Base-by-base conservation (phyloP, 202 grass and related monocot species). In the Saccharum hybrid region DNA sequence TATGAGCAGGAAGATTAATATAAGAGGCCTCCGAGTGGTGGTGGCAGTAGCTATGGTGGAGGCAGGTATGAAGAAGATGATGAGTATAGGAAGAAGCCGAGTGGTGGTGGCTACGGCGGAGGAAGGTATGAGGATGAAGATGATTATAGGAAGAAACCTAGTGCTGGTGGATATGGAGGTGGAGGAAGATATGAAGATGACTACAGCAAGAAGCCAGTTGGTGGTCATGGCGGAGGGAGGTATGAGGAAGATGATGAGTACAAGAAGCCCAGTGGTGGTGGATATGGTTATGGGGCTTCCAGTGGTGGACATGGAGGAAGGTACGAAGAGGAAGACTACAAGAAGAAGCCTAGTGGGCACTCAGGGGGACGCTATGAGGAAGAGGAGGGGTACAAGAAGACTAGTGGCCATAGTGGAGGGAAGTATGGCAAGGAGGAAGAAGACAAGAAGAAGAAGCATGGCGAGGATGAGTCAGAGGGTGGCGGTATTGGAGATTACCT, bases 401-500 rank as follows among this genome's bases (percentile, higher is more conserved):
- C 63, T 46, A 66, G 80, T 84, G 88, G 80, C 5, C 75, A 87
- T 81, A 85, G 63, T 9, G 84, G 88, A 74, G 83, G 74, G 37
- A 73, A 57, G 68, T 83, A 86, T 68, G 59, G 42, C 8, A 84
- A 90, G 90, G 87, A 89, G 70, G 71, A 92, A 72, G 71, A 82
- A 10, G 22, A 22, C 11, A 81, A 81, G n/a, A 82, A 89, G 48
- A 93, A 89, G 77, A 86, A 94, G 22, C 84, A 86, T 75, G 75
- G 80, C 0, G 33, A 63, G 14, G 73, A 88, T 30, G 81, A 83
- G 48, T 86, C 86, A 7, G 74, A 90, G 45, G 86, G 87, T 0
- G 78, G 81, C 45, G 92, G 93, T 75, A 83, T 94, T 43, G 87
- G 85, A 37, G 93, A 88, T 12, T 94, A 94, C 33, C 42, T 94